Evolutionary conservation across 1,284 basidiomycete genomes (phyloP), one percentile per base, ranked within the genome.

Genomic region (Xerocomus amazonicus): DNA sequence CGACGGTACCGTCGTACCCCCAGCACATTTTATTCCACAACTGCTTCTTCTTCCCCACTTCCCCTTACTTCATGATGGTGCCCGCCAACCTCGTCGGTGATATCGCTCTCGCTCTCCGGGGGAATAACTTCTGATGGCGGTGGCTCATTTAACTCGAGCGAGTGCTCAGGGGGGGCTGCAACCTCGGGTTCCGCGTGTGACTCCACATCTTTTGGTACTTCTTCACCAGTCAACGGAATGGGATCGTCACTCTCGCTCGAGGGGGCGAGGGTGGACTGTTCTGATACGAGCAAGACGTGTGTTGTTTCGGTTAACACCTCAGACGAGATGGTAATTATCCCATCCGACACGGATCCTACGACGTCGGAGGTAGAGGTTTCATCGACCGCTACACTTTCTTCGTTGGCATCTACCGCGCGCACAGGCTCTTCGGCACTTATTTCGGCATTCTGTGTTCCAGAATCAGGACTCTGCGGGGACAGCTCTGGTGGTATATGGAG

Each of bases 51-150:
- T 52, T 47, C 63, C 37, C 42, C 52, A 33, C 36, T 49, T 34
- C 34, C 45, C 35, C 12, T 55, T 34, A 45, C 43, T 52, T 63
- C 61, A 54, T 65, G 53, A 40, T 49, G 62, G 45, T 34, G 34
- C 32, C 40, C 59, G 50, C 45, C 53, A 38, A 41, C 60, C 47
- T 69, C 66, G 36, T 69, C 67, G 53, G 63, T 62, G 59, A 66
- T 69, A 61, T 69, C 63, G 55, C 66, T 67, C 46, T 69, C 63
- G 42, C 55, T 67, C 51, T 65, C 63, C 46, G 63, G 63, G 0
- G 60, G 66, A 29, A 67, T 55, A 7, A 64, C 64, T 36, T 65
- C 63, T 39, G 66, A 62, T 26, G 67, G 60, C 13, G 58, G 58
- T 39, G 64, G 66, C 19, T 65, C 67, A 37, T 45, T 65, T 48